Conservation (phyloP, 108 stramenopile genomes). For the Nitzschia sp. region DNA sequence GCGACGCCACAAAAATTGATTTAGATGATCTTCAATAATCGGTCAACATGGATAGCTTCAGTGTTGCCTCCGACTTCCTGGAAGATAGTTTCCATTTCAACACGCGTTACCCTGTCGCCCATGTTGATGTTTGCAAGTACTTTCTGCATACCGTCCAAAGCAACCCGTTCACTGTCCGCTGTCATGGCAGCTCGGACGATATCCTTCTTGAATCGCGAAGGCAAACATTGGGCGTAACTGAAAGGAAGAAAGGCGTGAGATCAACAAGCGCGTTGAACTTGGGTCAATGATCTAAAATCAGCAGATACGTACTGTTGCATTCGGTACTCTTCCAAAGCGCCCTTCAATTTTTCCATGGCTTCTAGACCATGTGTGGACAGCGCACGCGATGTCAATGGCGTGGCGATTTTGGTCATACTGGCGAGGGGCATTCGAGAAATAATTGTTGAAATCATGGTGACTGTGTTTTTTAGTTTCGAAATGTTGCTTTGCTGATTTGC, state of each 20-base stretch:
- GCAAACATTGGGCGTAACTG: constrained; percentile 53
- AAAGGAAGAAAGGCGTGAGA: not conserved
- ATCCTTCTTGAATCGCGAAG: constrained; percentile 62
- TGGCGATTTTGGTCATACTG: not conserved
- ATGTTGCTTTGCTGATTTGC: not conserved
- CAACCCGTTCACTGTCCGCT: constrained; percentile 23
- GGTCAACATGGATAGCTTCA: constrained; percentile 15
- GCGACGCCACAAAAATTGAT: not conserved
- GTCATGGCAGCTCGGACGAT: constrained; percentile 43
- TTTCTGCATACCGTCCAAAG: constrained; percentile 37
- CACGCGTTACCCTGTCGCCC: constrained; percentile 35
- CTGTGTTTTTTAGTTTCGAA: not conserved
- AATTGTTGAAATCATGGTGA: not conserved
- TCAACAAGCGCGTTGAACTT: too few species aligned
- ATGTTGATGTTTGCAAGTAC: constrained; percentile 55
- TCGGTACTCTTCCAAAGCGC: constrained; percentile 54
- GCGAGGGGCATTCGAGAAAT: not conserved
- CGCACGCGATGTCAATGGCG: constrained; percentile 1
- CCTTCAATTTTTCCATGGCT: constrained; percentile 36
- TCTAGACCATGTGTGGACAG: constrained; percentile 18
- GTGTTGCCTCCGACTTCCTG: constrained; percentile 46
- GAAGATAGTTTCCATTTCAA: constrained; percentile 49
- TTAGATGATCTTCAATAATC: constrained; percentile 24
- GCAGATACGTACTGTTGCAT: constrained; percentile 54
- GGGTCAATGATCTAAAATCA: too few species aligned